Evolutionary conservation across 2,329 filamentous ascomycete species (phyloP).

Genomic region (Ramichloridium luteum): DNA sequence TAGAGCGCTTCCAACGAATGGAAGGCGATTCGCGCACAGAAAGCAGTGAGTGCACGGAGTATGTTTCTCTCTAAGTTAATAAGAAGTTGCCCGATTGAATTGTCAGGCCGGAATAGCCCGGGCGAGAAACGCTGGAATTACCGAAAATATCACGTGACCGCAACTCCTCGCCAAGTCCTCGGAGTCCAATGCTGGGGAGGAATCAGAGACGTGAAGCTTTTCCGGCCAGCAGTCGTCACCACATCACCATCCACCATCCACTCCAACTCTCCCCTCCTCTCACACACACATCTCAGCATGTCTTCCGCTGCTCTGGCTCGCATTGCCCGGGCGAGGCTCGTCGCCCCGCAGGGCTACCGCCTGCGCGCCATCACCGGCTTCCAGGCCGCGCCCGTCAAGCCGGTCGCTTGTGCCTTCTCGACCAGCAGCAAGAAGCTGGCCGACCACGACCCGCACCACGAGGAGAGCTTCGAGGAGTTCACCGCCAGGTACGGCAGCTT

Average conservation of each 20-base stretch:
- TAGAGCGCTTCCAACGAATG: no score
- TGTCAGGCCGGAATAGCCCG: no score
- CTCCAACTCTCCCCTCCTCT: conserved; percentile 11
- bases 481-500: conserved; percentile 65
- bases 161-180: no score
- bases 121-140: no score
- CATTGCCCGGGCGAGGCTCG: conserved; percentile 15
- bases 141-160: no score
- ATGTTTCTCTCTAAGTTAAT: no score
- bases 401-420: conserved; percentile 31
- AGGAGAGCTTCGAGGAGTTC: conserved; percentile 97
- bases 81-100: no score
- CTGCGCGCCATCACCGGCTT: conserved; percentile 14
- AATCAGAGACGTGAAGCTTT: no score
- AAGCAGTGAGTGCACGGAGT: no score
- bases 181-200: no score
- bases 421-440: conserved; percentile 35
- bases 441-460: conserved; percentile 48
- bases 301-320: conserved; percentile 20
- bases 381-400: conserved; percentile 17
- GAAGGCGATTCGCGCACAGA: no score
- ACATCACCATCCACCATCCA: conserved; percentile 4
- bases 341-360: conserved; percentile 14
- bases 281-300: conserved; percentile 12
- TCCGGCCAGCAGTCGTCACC: no score